Percentiles rank a stretch among this genome's conserved stretches.
Evolutionary conservation across 73 alveolate genomes (phyloP).

Genomic region (Symbiodinium pilosum): DNA sequence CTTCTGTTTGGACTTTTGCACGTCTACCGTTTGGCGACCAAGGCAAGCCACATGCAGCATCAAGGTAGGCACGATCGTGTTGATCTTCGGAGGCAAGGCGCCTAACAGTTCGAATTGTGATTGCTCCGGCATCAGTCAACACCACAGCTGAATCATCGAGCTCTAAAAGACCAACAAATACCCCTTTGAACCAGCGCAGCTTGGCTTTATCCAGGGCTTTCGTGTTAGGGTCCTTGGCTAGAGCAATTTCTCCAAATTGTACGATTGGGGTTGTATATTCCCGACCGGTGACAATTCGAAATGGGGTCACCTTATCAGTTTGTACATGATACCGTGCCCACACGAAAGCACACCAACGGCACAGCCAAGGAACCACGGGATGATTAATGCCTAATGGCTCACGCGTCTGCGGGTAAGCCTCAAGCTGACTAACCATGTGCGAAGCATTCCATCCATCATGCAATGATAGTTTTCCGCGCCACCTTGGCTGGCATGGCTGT

Average conservation of each 20-base stretch:
- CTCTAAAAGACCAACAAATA: neutral
- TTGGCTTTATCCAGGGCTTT: neutral
- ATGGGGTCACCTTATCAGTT: neutral
- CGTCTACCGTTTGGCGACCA: slow-evolving; percentile 22
- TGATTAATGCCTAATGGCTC: slow-evolving; percentile 9
- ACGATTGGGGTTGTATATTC: slow-evolving; percentile 14
- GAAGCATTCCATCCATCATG: slow-evolving; percentile 15
- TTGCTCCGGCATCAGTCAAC: neutral
- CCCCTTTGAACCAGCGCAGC: neutral
- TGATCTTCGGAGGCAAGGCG: neutral
- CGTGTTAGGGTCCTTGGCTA: neutral
- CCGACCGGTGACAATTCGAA: slow-evolving; percentile 25
- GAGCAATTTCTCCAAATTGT: neutral
- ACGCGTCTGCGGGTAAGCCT: neutral
- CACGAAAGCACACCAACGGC: slow-evolving; percentile 29
- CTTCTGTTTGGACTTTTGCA: slow-evolving; percentile 2
- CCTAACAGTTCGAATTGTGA: neutral
- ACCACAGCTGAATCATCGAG: neutral
- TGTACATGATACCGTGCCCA: slow-evolving; percentile 32
- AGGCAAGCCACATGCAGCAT: slow-evolving; percentile 16
- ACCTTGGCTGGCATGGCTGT: slow-evolving; percentile 38
- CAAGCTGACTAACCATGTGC: neutral
- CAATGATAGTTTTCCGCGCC: slow-evolving; percentile 2
- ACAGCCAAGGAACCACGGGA: neutral
- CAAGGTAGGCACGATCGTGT: neutral